These are phyloP conservation scores for Pontederia paniculata DNA, from an alignment of 176 grass and related monocot genomes.

Conservation along the genomic window DNA sequence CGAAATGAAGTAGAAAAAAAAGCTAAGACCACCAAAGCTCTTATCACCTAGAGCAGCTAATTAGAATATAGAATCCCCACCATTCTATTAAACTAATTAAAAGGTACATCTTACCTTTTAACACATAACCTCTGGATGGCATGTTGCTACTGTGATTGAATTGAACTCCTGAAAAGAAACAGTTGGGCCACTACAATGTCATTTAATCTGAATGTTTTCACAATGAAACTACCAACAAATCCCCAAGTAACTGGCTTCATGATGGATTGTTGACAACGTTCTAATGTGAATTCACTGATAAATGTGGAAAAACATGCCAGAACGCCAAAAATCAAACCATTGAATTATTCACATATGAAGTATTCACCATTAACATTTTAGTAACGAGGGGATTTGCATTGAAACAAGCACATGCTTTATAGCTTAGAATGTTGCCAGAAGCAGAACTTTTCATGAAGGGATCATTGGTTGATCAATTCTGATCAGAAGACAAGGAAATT, in stretches of 20 bases:
- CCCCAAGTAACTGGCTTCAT: constrained; percentile 7
- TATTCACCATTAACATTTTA: no score
- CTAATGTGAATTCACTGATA: no score
- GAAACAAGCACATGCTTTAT: no score
- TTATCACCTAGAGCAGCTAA: background rate
- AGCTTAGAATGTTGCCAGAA: no score
- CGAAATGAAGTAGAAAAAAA: background rate
- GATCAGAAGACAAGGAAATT: no score
- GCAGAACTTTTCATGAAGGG: no score
- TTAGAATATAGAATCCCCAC: constrained; percentile 5
- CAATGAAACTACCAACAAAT: constrained; percentile 7
- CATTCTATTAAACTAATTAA: constrained; percentile 20
- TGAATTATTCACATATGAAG: no score
- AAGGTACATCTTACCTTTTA: constrained; percentile 74
- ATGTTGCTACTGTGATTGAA: constrained; percentile 63
- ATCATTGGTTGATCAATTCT: no score
- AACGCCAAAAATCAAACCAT: no score
- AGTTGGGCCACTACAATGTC: constrained; percentile 43
- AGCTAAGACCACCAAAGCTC: background rate
- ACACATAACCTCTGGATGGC: constrained; percentile 76
- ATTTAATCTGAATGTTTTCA: constrained; percentile 30
- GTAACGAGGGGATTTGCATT: no score
- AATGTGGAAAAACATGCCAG: no score
- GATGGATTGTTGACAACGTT: background rate
- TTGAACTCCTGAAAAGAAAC: constrained; percentile 94